Evolutionary conservation across 768 basidiomycete species (phyloP).

Genomic region (Tulasnella sp.): DNA sequence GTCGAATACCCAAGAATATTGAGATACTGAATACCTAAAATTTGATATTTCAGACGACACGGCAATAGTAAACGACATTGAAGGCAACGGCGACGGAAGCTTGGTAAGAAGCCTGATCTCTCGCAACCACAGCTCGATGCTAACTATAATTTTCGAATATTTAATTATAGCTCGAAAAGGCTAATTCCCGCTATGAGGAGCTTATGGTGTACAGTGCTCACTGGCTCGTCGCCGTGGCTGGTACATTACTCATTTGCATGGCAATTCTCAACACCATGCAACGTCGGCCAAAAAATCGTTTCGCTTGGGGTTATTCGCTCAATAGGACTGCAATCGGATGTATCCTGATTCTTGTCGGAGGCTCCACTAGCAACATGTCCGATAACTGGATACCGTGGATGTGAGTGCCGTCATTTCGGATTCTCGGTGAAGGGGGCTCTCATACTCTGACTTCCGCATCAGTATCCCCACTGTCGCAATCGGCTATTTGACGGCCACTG

Average conservation of each 20-base stretch:
- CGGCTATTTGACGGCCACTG: not conserved
- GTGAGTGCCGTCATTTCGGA: not conserved
- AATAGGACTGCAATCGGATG: not conserved
- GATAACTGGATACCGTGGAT: not conserved
- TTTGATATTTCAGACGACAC: not conserved
- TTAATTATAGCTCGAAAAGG: no score
- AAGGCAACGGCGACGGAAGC: not conserved
- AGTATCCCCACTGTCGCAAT: not conserved
- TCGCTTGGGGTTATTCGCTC: not conserved
- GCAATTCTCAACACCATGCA: not conserved
- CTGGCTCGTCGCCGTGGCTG: not conserved
- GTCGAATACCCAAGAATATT: no score
- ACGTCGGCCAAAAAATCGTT: not conserved
- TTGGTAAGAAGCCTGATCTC: not conserved
- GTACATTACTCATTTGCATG: not conserved
- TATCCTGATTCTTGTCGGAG: not conserved
- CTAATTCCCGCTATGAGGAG: not conserved
- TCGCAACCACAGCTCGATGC: no score
- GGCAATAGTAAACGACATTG: not conserved
- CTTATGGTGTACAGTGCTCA: not conserved
- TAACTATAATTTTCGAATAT: no score
- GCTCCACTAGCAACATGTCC: not conserved
- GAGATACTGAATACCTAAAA: not conserved
- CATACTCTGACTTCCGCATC: no score
- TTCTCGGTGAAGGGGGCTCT: not conserved